Evolutionary conservation across 495 filamentous ascomycete genomes (phyloP).

Genomic region (Haplographium delicatum): DNA sequence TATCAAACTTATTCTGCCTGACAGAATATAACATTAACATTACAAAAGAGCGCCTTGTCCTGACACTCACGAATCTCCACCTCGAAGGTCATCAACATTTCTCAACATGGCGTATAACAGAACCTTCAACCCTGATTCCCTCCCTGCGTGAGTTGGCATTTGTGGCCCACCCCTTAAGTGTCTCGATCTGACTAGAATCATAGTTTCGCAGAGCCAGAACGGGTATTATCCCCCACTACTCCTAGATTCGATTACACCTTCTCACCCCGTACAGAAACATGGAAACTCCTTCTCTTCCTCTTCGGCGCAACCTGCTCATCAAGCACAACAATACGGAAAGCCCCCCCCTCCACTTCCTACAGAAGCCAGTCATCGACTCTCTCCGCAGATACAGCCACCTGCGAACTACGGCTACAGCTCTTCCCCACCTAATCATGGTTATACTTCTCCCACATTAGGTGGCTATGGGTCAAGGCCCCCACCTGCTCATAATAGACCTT

Average conservation of each 20-base stretch:
- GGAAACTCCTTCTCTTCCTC: constrained; percentile 12
- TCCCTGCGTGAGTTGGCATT: constrained; percentile 74
- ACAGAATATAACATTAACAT: too few relatives aligned
- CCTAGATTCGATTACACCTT: constrained; percentile 1
- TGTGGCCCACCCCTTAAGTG: neutral
- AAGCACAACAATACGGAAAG: constrained; percentile 30
- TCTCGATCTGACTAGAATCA: constrained; percentile 20
- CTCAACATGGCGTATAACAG: constrained; percentile 86
- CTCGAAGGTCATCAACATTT: too few relatives aligned
- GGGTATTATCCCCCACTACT: constrained; percentile 45
- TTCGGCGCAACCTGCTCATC: constrained; percentile 26
- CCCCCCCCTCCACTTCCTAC: constrained; percentile 27
- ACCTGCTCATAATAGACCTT: constrained; percentile 6
- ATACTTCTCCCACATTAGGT: constrained; percentile 37
- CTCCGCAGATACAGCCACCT: constrained; percentile 23
- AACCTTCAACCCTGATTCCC: constrained; percentile 90
- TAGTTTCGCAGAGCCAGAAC: constrained; percentile 93
- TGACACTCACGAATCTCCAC: too few relatives aligned
- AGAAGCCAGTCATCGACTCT: constrained; percentile 11
- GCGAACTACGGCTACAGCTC: constrained; percentile 21
- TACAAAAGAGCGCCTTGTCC: too few relatives aligned
- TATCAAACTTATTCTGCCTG: too few relatives aligned
- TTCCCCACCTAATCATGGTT: constrained; percentile 22
- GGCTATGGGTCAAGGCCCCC: constrained; percentile 29
- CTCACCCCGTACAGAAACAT: constrained; percentile 2